These are phyloP conservation scores for Lotus japonicus DNA, from an alignment of 306 rosid genomes.

Conservation along the genomic window DNA sequence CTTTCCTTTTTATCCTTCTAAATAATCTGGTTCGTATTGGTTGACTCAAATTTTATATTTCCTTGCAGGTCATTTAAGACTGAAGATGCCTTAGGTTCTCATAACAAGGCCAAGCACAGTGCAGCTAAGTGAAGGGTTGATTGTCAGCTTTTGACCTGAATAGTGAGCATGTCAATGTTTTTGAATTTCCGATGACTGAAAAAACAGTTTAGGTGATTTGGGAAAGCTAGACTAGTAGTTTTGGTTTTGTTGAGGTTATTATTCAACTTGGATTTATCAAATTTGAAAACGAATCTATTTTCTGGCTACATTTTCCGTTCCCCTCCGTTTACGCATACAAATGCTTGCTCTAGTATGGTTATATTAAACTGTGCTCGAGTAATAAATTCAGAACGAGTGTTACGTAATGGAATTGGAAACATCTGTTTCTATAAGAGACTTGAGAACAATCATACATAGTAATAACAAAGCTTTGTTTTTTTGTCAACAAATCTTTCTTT, in stretches of 20 bases:
- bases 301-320: neutral
- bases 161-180: neutral
- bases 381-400: too few species aligned
- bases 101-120: slow-evolving; percentile 60
- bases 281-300: neutral
- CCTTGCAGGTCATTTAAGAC: slow-evolving; percentile 55
- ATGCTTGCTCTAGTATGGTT: too few species aligned
- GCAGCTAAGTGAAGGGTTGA: slow-evolving; percentile 36
- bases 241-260: neutral
- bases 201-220: neutral
- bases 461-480: too few species aligned
- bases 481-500: too few species aligned
- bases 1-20: neutral
- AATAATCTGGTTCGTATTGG: neutral
- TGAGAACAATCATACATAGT: too few species aligned
- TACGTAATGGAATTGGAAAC: too few species aligned
- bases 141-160: neutral
- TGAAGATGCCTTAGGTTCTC: slow-evolving; percentile 53
- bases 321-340: too few species aligned
- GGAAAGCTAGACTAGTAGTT: neutral
- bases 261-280: neutral
- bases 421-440: too few species aligned
- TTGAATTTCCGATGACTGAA: neutral
- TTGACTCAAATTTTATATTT: neutral
- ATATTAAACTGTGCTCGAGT: too few species aligned